These are phyloP conservation scores for Fagus crenata DNA, from an alignment of 306 rosid species.

Conservation along the genomic window DNA sequence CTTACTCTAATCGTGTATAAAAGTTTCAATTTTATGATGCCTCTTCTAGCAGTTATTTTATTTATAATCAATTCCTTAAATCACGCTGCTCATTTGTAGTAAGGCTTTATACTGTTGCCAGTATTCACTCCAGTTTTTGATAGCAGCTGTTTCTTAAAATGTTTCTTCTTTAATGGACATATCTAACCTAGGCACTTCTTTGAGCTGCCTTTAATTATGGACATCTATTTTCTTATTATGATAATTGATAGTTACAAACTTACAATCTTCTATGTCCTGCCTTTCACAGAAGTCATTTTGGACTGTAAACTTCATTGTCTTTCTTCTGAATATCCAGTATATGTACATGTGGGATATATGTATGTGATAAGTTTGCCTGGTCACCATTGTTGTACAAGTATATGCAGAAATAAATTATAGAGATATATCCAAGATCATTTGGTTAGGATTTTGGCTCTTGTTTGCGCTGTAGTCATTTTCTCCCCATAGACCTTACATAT, in stretches of 20 bases:
- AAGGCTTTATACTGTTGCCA: slow-evolving; percentile 22
- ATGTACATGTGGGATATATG: background rate
- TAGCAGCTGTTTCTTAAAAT: slow-evolving; percentile 12
- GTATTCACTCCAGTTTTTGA: slow-evolving; percentile 16
- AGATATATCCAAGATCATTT: slow-evolving; percentile 8
- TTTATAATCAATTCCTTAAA: background rate
- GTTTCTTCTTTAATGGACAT: slow-evolving; percentile 1
- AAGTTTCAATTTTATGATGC: too few species aligned
- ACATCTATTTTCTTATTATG: background rate
- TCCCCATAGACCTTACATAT: background rate
- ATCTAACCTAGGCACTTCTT: slow-evolving; percentile 4
- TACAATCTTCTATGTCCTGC: background rate
- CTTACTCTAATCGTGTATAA: too few species aligned
- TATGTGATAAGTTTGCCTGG: background rate
- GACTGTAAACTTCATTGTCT: background rate
- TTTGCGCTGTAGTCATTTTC: slow-evolving; percentile 5
- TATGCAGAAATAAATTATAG: slow-evolving; percentile 15
- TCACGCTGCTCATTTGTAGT: slow-evolving; percentile 10
- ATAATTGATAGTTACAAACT: background rate
- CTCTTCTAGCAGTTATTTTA: too few species aligned
- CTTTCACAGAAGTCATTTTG: slow-evolving; percentile 6
- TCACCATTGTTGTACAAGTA: slow-evolving; percentile 8
- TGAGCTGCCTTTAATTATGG: slow-evolving; percentile 20
- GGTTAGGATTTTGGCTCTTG: slow-evolving; percentile 10
- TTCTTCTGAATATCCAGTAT: background rate